phyloP scores from a whole-genome alignment of 352 stramenopile species.

The Plasmopara viticola region DNA sequence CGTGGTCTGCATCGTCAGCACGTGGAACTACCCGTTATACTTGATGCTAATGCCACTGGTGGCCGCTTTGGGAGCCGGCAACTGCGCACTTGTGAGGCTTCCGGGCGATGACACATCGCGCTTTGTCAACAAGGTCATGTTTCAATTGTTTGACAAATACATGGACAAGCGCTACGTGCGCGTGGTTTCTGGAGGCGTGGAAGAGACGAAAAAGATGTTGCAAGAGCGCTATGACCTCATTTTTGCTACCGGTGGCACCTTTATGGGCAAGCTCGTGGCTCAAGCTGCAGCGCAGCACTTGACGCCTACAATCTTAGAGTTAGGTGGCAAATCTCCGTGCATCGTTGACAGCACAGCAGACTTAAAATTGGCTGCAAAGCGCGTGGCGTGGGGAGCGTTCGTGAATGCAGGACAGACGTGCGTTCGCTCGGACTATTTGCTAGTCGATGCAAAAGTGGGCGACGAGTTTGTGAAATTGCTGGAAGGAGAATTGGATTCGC shows the following conservation, averaged over 20 bases:
- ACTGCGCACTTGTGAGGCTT: slow-evolving; percentile 90
- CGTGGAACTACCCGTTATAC: slow-evolving; percentile 91
- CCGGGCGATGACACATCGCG: slow-evolving; percentile 82
- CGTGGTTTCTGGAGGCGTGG: slow-evolving; percentile 78
- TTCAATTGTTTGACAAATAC: slow-evolving; percentile 63
- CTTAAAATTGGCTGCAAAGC: slow-evolving; percentile 51
- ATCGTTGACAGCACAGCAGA: slow-evolving; percentile 71
- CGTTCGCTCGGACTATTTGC: slow-evolving; percentile 90
- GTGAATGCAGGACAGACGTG: slow-evolving; percentile 93
- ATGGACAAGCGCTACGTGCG: slow-evolving; percentile 70
- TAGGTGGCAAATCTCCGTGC: slow-evolving; percentile 91
- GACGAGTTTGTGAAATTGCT: slow-evolving; percentile 47
- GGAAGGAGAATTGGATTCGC: slow-evolving; percentile 26
- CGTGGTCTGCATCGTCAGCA: slow-evolving; percentile 85
- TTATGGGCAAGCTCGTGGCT: slow-evolving; percentile 88
- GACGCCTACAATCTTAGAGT: slow-evolving; percentile 93
- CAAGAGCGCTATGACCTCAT: slow-evolving; percentile 79
- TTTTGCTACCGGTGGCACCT: slow-evolving; percentile 67
- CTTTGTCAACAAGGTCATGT: slow-evolving; percentile 49
- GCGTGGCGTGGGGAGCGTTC: slow-evolving; percentile 83
- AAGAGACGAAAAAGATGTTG: slow-evolving; percentile 78
- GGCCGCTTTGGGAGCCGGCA: slow-evolving; percentile 83
- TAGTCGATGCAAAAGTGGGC: slow-evolving; percentile 82
- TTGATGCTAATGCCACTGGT: slow-evolving; percentile 74
- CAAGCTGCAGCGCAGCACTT: slow-evolving; percentile 86